phyloP scores from a whole-genome alignment of 2,329 filamentous ascomycete species.

The Daldinia sp. region DNA sequence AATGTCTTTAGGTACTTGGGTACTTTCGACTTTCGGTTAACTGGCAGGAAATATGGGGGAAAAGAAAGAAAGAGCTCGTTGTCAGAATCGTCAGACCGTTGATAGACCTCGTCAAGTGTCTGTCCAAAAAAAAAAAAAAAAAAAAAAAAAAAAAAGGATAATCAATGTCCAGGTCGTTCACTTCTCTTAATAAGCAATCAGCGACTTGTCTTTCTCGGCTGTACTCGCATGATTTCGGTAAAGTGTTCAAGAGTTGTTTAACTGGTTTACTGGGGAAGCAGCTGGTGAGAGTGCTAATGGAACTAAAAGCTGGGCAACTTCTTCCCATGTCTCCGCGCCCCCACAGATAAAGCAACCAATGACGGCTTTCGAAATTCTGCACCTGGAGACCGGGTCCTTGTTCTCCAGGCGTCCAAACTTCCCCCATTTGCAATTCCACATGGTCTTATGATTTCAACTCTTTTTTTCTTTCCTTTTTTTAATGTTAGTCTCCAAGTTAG shows the following conservation, averaged over 20 bases:
- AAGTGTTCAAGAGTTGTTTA: slow-evolving; percentile 17
- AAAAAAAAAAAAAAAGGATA: no score
- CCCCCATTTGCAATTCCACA: slow-evolving; percentile 19
- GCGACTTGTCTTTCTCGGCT: slow-evolving; percentile 24
- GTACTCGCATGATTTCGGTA: slow-evolving; percentile 38
- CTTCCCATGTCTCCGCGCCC: slow-evolving; percentile 37
- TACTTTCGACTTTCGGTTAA: no score
- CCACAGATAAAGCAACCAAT: slow-evolving; percentile 37
- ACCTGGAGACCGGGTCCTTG: slow-evolving; percentile 17
- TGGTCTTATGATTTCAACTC: slow-evolving; percentile 21
- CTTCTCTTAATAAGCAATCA: background rate
- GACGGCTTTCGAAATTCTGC: slow-evolving; percentile 34
- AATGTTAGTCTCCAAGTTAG: slow-evolving; percentile 4
- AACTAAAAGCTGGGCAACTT: slow-evolving; percentile 12
- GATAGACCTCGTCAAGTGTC: background rate
- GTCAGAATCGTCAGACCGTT: no score
- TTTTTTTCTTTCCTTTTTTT: background rate
- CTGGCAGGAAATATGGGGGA: slow-evolving; percentile 25
- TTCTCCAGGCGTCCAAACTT: slow-evolving; percentile 27
- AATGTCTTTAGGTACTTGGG: background rate
- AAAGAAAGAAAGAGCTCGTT: slow-evolving; percentile 2
- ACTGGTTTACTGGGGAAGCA: background rate
- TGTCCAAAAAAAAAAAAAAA: background rate
- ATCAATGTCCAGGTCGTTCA: no score
- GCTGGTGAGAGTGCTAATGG: no score